Evolutionary conservation across 2,329 filamentous ascomycete genomes (phyloP).

Genomic region (Acrocalymma vagum): DNA sequence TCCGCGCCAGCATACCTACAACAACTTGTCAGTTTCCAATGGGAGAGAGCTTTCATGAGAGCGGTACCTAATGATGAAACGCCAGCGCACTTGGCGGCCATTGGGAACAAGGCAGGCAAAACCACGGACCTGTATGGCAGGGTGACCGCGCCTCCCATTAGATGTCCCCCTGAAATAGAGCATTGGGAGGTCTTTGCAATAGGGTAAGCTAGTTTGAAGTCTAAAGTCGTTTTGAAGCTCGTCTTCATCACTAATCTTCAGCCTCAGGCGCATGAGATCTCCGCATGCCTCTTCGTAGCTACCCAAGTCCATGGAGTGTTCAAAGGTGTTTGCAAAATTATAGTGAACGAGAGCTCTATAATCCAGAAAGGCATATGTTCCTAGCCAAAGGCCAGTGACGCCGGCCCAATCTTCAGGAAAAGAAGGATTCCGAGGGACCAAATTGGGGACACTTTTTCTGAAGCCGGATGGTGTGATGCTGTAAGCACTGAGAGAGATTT

Average conservation of each 20-base stretch:
- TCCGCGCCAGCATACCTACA: conserved; percentile 27
- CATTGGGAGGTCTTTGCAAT: conserved; percentile 28
- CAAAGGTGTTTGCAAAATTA: conserved; percentile 24
- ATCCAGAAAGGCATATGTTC: conserved; percentile 33
- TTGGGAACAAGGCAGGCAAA: conserved; percentile 21
- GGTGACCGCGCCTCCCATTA: conserved; percentile 12
- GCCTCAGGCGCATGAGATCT: conserved; percentile 25
- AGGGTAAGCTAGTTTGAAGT: conserved; percentile 24
- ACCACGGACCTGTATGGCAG: conserved; percentile 22
- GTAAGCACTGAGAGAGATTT: conserved; percentile 8
- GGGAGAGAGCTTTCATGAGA: no score
- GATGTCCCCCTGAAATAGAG: conserved; percentile 29
- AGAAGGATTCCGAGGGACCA: conserved; percentile 8
- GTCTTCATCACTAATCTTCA: conserved; percentile 20
- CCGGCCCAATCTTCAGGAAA: conserved; percentile 29
- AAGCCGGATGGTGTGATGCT: conserved; percentile 19
- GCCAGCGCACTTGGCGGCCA: conserved; percentile 28
- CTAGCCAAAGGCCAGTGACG: conserved; percentile 23
- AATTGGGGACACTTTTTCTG: conserved; percentile 17
- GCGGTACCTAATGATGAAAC: conserved; percentile 28
- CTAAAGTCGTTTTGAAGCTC: conserved; percentile 21
- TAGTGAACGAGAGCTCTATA: conserved; percentile 29
- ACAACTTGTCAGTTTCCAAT: background rate
- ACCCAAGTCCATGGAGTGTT: conserved; percentile 20
- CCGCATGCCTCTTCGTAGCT: conserved; percentile 22